Evolutionary conservation across 768 basidiomycete genomes (phyloP), one percentile per base, ranked within the genome.

Genomic region (Naganishia kalamii): DNA sequence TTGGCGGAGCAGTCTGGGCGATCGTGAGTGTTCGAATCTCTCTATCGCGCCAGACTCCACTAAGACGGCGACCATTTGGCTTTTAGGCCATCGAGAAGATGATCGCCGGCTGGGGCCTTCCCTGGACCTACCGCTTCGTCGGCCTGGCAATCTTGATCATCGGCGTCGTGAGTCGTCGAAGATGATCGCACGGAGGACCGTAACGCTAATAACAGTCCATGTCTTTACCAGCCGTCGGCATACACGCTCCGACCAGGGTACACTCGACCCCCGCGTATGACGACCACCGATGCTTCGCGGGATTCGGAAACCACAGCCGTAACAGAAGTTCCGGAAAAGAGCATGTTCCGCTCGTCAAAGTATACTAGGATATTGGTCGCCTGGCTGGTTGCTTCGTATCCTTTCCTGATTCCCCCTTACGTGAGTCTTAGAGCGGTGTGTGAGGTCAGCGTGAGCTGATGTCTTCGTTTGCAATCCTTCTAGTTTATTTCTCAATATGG

Each of bases 351-450:
- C 4, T 66, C 66, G 19, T 70, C 69, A 8, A 48, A 60, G 29
- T 70, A 60, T 47, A 44, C 48, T 1, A 43, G 69, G 17, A 52
- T 65, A 1, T n/a, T 65, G 19, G 15, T 59, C 7, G 62, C 69
- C 0, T 70, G 69, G 43, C 65, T 70, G 25, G 46, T 70, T 23
- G 62, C 63, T 0, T 62, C 60, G 17, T 70, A 67, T 52, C 69
- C 69, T 13, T 70, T 70, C 63, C 62, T 70, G 48, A 70, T 70
- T 49, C 69, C 69, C 17, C 66, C 69, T 23, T 70, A 64, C 41
- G 69, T 70, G n/a, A 67, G 69, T 60, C 29, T 40, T 0, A 27
- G 17, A 25, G 21, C 19, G 17, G 29, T 4, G 21, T 52, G 19
- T 0, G 23, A 37, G 27, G 13, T 43, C 13, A 19, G 41, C 12